Conservation (phyloP, 2,329 filamentous ascomycete species). For the Tolypocladium album region DNA sequence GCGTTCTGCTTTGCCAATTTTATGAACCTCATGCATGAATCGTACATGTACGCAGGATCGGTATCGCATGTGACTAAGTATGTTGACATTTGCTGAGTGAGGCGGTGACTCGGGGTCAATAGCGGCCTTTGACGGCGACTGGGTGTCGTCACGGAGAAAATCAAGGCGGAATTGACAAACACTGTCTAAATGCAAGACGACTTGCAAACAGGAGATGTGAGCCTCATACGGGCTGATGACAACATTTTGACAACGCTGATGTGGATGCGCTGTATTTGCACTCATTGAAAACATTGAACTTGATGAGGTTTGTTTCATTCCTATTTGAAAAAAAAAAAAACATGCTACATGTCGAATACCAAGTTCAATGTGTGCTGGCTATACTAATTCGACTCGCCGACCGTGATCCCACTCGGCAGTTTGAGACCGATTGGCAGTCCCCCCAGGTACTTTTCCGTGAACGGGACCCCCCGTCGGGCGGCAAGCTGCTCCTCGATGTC, state of each 20-base stretch:
- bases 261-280: background rate
- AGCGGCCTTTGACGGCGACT: background rate
- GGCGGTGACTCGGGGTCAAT: background rate
- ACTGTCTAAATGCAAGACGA: background rate
- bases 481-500: conserved; percentile 41
- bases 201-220: background rate
- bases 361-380: background rate
- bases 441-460: conserved; percentile 24
- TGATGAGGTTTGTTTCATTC: background rate
- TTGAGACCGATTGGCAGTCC: conserved; percentile 36
- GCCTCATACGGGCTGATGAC: background rate
- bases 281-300: background rate
- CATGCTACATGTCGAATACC: background rate
- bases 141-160: background rate
- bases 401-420: conserved; percentile 35
- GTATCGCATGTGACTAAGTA: background rate
- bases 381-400: conserved; percentile 11
- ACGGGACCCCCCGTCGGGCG: conserved; percentile 18
- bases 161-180: background rate
- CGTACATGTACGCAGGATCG: background rate
- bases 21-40: background rate
- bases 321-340: too few relatives aligned
- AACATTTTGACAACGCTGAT: too few relatives aligned
- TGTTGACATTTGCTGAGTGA: background rate
- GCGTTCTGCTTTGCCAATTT: background rate